These are phyloP conservation scores for Nakazawaea sp. DNA, from an alignment of 805 yeast species.

Conservation along the genomic window DNA sequence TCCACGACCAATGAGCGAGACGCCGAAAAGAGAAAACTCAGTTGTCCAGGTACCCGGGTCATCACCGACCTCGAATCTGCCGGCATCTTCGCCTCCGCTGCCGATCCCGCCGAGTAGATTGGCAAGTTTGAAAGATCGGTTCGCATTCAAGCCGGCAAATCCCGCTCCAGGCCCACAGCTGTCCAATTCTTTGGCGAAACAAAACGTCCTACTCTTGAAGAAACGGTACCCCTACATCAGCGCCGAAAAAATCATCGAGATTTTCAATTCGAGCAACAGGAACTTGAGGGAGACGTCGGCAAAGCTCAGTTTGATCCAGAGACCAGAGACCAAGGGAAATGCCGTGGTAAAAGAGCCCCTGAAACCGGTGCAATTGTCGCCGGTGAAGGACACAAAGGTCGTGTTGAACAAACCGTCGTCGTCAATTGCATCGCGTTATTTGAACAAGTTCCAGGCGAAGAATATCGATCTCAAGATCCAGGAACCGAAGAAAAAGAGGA, in stretches of 20 bases:
- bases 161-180: not conserved
- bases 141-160: constrained; percentile 26
- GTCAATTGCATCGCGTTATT: constrained; percentile 10
- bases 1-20: constrained; percentile 5
- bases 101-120: constrained; percentile 17
- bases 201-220: constrained; percentile 22
- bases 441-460: not conserved
- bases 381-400: constrained; percentile 6
- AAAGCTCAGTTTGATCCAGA: constrained; percentile 19
- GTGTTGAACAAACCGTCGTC: constrained; percentile 7
- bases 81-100: constrained; percentile 22
- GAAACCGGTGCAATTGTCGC: not conserved
- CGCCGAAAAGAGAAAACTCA: constrained; percentile 20
- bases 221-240: constrained; percentile 25
- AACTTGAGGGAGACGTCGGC: constrained; percentile 24
- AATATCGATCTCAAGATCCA: not conserved
- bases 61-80: constrained; percentile 32
- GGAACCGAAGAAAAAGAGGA: constrained; percentile 24
- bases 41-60: constrained; percentile 44
- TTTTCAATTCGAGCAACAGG: constrained; percentile 22
- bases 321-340: constrained; percentile 6
- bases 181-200: constrained; percentile 13
- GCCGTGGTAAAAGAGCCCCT: not conserved
- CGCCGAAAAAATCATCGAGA: constrained; percentile 22
- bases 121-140: constrained; percentile 32